Percentiles rank a stretch among this genome's conserved stretches.
These are phyloP conservation scores for Heimioporus sp. DNA, from an alignment of 768 basidiomycete genomes.

Conservation along the genomic window DNA sequence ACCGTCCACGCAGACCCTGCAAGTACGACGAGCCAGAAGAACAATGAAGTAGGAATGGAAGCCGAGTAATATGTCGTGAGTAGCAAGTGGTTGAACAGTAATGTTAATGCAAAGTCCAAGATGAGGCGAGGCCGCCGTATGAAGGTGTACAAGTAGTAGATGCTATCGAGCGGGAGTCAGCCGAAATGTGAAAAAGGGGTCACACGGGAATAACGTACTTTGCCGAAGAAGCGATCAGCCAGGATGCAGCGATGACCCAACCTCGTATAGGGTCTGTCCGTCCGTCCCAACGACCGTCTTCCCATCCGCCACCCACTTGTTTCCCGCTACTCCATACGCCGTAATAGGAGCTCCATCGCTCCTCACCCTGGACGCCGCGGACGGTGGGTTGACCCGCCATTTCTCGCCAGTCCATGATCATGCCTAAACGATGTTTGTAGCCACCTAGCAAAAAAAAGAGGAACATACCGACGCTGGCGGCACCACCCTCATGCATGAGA, in stretches of 20 bases:
- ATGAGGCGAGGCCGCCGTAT: slow-evolving; percentile 91
- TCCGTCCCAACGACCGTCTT: slow-evolving; percentile 57
- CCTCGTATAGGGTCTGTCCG: slow-evolving; percentile 76
- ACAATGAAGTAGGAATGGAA: slow-evolving; percentile 77
- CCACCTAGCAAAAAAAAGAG: not conserved
- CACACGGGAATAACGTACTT: slow-evolving; percentile 63
- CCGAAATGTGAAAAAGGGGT: slow-evolving; percentile 3
- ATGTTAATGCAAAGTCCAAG: slow-evolving; percentile 90
- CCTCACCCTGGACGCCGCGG: slow-evolving; percentile 58
- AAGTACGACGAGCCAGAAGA: slow-evolving; percentile 88
- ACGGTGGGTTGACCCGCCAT: slow-evolving; percentile 86
- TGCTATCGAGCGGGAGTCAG: slow-evolving; percentile 30
- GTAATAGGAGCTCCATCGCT: slow-evolving; percentile 62
- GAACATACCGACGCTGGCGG: slow-evolving; percentile 70
- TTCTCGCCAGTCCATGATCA: slow-evolving; percentile 98
- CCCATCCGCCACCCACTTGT: slow-evolving; percentile 58
- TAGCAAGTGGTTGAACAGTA: slow-evolving; percentile 89
- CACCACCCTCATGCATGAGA: slow-evolving; percentile 72
- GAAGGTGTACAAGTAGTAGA: slow-evolving; percentile 83
- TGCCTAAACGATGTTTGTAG: slow-evolving; percentile 42
- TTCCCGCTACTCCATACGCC: slow-evolving; percentile 83
- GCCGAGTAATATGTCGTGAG: slow-evolving; percentile 82
- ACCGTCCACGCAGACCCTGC: slow-evolving; percentile 71
- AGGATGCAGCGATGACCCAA: slow-evolving; percentile 88
- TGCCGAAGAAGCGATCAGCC: slow-evolving; percentile 77